Conservation (phyloP, 108 stramenopile species). For the Nitzschia palea region DNA sequence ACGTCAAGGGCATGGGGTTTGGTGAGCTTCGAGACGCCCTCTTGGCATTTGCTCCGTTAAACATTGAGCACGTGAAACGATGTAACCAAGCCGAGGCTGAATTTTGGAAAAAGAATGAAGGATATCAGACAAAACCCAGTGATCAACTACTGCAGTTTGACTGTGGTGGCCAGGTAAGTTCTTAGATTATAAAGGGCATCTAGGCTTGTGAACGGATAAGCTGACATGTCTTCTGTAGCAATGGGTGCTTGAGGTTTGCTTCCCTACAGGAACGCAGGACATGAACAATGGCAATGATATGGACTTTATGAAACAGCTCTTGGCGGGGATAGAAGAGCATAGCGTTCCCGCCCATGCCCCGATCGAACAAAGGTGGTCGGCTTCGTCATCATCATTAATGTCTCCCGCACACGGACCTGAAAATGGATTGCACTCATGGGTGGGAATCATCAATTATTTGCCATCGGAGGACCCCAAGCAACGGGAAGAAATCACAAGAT, state of each 20-base stretch:
- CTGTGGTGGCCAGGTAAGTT: constrained; percentile 90
- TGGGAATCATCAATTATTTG: constrained; percentile 96
- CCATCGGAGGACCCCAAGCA: constrained; percentile 77
- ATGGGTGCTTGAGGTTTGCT: constrained; percentile 96
- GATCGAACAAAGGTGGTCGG: constrained; percentile 98
- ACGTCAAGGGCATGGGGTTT: constrained; percentile 80
- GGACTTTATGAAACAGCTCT: constrained; percentile 76
- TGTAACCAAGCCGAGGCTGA: constrained; percentile 95
- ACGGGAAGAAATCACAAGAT: constrained; percentile 78
- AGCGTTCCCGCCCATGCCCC: constrained; percentile 92
- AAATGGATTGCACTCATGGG: constrained; percentile 73
- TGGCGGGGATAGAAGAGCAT: constrained; percentile 79
- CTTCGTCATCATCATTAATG: constrained; percentile 80
- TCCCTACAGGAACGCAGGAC: constrained; percentile 84
- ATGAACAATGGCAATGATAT: constrained; percentile 71
- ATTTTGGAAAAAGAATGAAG: constrained; percentile 91
- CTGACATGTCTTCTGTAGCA: constrained; percentile 55
- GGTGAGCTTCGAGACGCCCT: constrained; percentile 94
- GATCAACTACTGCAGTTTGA: constrained; percentile 94
- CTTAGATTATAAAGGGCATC: not conserved
- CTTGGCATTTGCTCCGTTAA: constrained; percentile 81
- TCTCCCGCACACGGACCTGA: constrained; percentile 83
- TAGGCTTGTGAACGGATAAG: not conserved
- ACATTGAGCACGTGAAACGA: constrained; percentile 86
- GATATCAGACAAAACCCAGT: constrained; percentile 73